Conservation (phyloP, 805 yeast genomes). For the Myxozyma geophila region DNA sequence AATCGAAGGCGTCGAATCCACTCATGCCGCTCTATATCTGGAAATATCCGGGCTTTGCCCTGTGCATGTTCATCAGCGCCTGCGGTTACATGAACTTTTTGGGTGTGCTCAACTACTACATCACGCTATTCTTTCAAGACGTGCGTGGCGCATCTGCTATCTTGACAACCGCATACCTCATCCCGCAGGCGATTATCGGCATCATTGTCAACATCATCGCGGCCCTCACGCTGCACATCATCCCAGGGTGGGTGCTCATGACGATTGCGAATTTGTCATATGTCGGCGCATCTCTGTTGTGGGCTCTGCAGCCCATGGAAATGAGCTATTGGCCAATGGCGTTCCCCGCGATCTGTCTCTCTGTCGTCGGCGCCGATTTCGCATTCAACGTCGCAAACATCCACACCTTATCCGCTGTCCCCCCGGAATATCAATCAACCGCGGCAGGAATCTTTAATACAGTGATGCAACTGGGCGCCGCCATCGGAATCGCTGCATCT, state of each 20-base stretch:
- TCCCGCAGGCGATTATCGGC: conserved; percentile 53
- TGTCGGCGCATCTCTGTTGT: conserved; percentile 47
- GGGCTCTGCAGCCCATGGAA: conserved; percentile 49
- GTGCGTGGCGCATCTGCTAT: conserved; percentile 48
- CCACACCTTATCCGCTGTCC: conserved; percentile 51
- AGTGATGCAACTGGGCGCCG: conserved; percentile 48
- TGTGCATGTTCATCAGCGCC: conserved; percentile 47
- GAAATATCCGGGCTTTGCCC: conserved; percentile 48
- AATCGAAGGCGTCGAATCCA: conserved; percentile 48
- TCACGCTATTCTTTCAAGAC: conserved; percentile 52
- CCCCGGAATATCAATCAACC: conserved; percentile 49
- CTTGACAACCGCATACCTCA: conserved; percentile 51
- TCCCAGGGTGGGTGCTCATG: conserved; percentile 51
- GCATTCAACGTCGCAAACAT: conserved; percentile 53
- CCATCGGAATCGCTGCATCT: conserved; percentile 50
- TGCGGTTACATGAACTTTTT: conserved; percentile 51
- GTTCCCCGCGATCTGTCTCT: conserved; percentile 50
- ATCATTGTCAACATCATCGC: conserved; percentile 52
- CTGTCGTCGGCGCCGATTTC: conserved; percentile 55
- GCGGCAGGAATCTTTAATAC: conserved; percentile 58
- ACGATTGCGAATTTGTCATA: conserved; percentile 48
- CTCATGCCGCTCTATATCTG: conserved; percentile 54
- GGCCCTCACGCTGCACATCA: conserved; percentile 52
- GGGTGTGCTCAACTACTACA: conserved; percentile 50
- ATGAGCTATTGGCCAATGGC: conserved; percentile 53